Conservation (phyloP, 352 stramenopile genomes). For the Thalassiosira livingstoniorum region DNA sequence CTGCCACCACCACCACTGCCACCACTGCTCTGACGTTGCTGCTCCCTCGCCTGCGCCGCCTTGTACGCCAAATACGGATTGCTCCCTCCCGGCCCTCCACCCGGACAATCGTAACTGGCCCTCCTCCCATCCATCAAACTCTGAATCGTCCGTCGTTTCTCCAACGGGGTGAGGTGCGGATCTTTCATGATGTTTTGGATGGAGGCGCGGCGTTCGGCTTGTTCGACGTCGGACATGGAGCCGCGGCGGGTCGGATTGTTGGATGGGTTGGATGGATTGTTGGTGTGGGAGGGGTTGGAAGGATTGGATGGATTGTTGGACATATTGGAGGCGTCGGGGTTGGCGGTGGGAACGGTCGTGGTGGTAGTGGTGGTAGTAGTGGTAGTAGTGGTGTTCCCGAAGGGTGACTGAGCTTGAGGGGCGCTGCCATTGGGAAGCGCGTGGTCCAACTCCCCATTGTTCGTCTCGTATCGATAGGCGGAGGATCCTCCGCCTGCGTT, state of each 20-base stretch:
- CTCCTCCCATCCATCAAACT: conserved; percentile 77
- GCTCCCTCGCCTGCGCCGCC: conserved; percentile 5
- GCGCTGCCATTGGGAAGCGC: too few relatives aligned
- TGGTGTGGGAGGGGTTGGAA: background rate
- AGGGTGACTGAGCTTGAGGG: too few relatives aligned
- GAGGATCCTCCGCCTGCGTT: too few relatives aligned
- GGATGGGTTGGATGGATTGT: background rate
- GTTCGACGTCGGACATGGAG: conserved; percentile 38
- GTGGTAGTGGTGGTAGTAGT: too few relatives aligned
- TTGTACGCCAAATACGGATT: conserved; percentile 52
- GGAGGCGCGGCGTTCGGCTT: conserved; percentile 61
- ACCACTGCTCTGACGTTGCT: background rate
- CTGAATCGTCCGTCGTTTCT: conserved; percentile 72
- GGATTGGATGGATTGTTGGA: too few relatives aligned
- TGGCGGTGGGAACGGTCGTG: too few relatives aligned
- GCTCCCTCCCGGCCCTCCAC: conserved; percentile 7
- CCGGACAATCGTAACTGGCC: conserved; percentile 38
- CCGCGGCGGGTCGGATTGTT: background rate
- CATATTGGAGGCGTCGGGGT: too few relatives aligned
- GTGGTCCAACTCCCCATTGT: too few relatives aligned
- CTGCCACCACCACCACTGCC: background rate
- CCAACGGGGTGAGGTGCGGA: conserved; percentile 45
- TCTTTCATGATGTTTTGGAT: conserved; percentile 75
- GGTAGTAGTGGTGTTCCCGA: too few relatives aligned
- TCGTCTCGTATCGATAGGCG: too few relatives aligned